A percentile compares a stretch with the other conserved stretches of the same genome.
phyloP scores from a whole-genome alignment of 2,329 filamentous ascomycete species.

The Colletotrichum sp. region DNA sequence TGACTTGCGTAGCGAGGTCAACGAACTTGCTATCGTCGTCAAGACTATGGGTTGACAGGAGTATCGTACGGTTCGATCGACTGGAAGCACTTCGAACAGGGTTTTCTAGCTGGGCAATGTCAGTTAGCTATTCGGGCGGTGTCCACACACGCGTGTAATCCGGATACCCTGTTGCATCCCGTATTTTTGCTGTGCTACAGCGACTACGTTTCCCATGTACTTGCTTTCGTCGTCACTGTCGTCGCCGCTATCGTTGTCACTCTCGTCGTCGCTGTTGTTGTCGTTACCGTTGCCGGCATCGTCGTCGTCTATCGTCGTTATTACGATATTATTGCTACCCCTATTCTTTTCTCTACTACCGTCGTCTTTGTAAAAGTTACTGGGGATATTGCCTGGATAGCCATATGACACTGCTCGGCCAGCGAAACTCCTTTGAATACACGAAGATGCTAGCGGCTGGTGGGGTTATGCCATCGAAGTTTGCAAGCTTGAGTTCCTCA shows the following conservation, averaged over 20 bases:
- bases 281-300: no score
- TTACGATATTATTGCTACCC: neutral
- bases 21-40: neutral
- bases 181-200: neutral
- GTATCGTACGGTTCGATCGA: neutral
- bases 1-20: neutral
- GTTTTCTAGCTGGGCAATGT: neutral
- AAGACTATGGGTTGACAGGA: neutral
- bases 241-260: neutral
- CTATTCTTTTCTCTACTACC: neutral
- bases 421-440: neutral
- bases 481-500: neutral
- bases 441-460: neutral
- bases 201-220: neutral
- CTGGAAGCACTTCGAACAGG: neutral
- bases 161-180: accelerated
- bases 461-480: neutral
- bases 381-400: neutral
- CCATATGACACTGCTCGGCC: neutral
- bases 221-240: neutral
- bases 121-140: accelerated
- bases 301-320: neutral
- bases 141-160: neutral
- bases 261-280: no score
- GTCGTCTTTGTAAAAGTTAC: neutral